Percentiles rank a stretch among this genome's conserved stretches.
Conservation (phyloP, 805 yeast genomes). For the Komagataella populi region DNA sequence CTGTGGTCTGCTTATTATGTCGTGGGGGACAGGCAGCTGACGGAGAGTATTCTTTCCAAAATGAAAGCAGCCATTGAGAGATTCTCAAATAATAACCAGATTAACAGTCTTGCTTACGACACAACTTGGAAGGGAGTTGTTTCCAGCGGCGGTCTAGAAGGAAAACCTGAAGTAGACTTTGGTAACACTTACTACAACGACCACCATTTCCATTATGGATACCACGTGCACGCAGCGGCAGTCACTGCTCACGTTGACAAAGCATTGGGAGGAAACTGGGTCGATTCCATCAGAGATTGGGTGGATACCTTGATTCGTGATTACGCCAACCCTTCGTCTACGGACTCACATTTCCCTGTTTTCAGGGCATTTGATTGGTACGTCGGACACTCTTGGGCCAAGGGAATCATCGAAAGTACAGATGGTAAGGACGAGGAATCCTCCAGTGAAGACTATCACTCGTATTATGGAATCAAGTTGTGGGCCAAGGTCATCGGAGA, state of each 20-base stretch:
- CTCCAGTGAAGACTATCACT: constrained; percentile 62
- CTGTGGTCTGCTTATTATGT: constrained; percentile 36
- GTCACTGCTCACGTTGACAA: constrained; percentile 42
- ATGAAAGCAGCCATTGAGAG: constrained; percentile 30
- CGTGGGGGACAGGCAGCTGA: constrained; percentile 25
- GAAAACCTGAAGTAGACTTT: constrained; percentile 30
- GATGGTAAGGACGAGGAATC: constrained; percentile 74
- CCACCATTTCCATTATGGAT: constrained; percentile 47
- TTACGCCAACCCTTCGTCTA: constrained; percentile 42
- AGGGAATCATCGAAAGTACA: constrained; percentile 54
- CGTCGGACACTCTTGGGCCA: constrained; percentile 71
- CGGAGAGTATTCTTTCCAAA: constrained; percentile 33
- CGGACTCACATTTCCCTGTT: constrained; percentile 49
- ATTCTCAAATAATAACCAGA: constrained; percentile 26
- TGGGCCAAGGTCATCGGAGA: constrained; percentile 49
- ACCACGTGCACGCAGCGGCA: constrained; percentile 49
- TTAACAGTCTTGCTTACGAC: constrained; percentile 39
- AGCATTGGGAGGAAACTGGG: constrained; percentile 39
- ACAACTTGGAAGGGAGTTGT: constrained; percentile 42
- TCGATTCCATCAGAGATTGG: constrained; percentile 32
- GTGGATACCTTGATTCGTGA: constrained; percentile 48
- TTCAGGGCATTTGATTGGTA: constrained; percentile 64
- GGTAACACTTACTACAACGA: constrained; percentile 39
- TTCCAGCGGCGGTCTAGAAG: constrained; percentile 29
- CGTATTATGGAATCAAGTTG: constrained; percentile 52